phyloP scores from a whole-genome alignment of 2,329 filamentous ascomycete genomes.

The Cadophora malorum region DNA sequence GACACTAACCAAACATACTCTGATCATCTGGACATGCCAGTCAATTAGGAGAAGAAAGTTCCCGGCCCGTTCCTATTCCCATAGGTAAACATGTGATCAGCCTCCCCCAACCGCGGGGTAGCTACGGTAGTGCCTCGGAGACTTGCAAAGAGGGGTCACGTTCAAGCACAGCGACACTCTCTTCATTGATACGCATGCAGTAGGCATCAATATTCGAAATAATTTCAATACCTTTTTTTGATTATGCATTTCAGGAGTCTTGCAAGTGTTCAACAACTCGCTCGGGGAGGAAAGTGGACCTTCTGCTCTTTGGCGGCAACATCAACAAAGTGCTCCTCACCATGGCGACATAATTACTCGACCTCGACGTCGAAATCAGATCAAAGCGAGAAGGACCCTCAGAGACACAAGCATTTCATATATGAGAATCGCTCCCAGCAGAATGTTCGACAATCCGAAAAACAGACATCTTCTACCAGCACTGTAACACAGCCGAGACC shows the following conservation, averaged over 20 bases:
- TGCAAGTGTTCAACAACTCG: neutral
- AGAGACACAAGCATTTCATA: constrained; percentile 18
- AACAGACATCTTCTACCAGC: neutral
- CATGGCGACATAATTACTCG: neutral
- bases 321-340: constrained; percentile 2
- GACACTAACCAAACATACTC: neutral
- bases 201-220: neutral
- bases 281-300: constrained; percentile 6
- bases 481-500: neutral
- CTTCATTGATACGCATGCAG: neutral
- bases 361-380: neutral
- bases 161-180: neutral
- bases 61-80: constrained; percentile 4
- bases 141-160: constrained; percentile 12
- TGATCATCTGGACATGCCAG: neutral
- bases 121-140: constrained; percentile 8
- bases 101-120: constrained; percentile 1
- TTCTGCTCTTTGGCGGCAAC: neutral
- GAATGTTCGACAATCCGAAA: neutral
- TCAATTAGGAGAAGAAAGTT: neutral
- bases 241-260: neutral
- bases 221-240: neutral
- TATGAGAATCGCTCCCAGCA: constrained; percentile 13
- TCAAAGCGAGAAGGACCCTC: neutral
- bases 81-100: constrained; percentile 10